Base-by-base conservation (phyloP, 768 basidiomycete species). In the Suillus bovinus region DNA sequence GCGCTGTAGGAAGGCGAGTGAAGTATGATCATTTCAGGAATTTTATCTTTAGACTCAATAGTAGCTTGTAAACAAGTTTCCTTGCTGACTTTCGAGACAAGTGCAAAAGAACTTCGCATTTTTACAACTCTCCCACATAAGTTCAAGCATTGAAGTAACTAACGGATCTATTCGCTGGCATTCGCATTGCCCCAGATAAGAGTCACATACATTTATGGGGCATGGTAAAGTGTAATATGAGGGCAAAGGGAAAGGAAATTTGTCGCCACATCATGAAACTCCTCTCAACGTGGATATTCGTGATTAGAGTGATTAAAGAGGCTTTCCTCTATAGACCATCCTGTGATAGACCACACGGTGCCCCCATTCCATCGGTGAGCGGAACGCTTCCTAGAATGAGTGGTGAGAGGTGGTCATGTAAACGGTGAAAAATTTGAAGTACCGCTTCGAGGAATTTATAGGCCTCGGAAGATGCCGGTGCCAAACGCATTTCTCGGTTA, bases 251-350 rank as follows among this genome's bases (percentile, higher is more conserved):
- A 58, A 36, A 34, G 9, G 2, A 49, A 56, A 38, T 31, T n/a
- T 90, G 81, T 90, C 62, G 88, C 90, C 90, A 75, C 84, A 79
- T 79, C 87, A 92, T 91, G 90, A 93, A 93, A 92, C 90, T 89
- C 89, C 83, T 83, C 78, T 84, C 86, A 68, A 83, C 88, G 87
- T 91, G 77, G 66, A 71, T 71, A 61, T 77, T 72, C 79, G 89
- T 82, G 86, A 86, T 86, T 74, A 80, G 88, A 91, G 90, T 84
- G 90, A 92, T 93, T 91, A 91, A 85, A 73, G 80, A 81, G 90
- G 90, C 86, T 74, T 50, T 78, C 76, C 63, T 58, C 56, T 89
- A 82, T 83, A 66, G 74, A 80, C 85, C 86, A 80, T 74, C 78
- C 68, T 63, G 67, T 63, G 58, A 64, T 65, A 63, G 68, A 65